phyloP scores from a whole-genome alignment of 352 stramenopile species.

The Phytophthora chlamydospora region DNA sequence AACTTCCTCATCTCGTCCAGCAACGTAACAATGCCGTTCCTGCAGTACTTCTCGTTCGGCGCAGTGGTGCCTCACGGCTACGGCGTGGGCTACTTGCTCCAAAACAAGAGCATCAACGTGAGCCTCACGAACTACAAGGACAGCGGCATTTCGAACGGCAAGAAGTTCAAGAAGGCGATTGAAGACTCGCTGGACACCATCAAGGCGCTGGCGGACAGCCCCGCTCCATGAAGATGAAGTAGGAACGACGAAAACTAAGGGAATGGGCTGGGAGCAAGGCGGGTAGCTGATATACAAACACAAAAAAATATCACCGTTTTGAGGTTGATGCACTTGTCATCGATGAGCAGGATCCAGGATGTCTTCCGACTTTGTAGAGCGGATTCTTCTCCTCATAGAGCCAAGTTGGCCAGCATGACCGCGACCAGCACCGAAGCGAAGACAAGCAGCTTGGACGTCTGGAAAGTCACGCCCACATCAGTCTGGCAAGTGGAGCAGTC shows the following conservation, averaged over 20 bases:
- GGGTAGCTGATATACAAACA: conserved; percentile 7
- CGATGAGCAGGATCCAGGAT: too few species aligned
- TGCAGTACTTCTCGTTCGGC: conserved; percentile 92
- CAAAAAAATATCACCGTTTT: conserved; percentile 10
- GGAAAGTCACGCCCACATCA: conserved; percentile 3
- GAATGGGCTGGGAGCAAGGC: not conserved
- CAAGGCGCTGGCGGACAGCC: conserved; percentile 70
- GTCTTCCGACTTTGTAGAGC: too few species aligned
- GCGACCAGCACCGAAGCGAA: conserved; percentile 26
- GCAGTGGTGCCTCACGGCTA: conserved; percentile 89
- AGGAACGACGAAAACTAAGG: conserved; percentile 5
- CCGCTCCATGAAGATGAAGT: conserved; percentile 36
- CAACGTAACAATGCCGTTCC: conserved; percentile 90
- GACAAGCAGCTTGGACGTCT: conserved; percentile 28
- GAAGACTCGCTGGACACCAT: conserved; percentile 79
- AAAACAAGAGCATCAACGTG: conserved; percentile 84
- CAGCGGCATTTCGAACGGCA: conserved; percentile 65
- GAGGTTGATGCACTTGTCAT: not conserved
- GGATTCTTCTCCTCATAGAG: conserved; percentile 17
- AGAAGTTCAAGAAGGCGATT: conserved; percentile 74
- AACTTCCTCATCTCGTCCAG: conserved; percentile 92
- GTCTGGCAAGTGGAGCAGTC: conserved; percentile 36
- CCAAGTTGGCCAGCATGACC: conserved; percentile 25
- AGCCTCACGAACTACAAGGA: conserved; percentile 90
- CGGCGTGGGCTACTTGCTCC: conserved; percentile 90